Evolutionary conservation across 2,329 filamentous ascomycete genomes (phyloP).

Genomic region (Aspergillus niger): DNA sequence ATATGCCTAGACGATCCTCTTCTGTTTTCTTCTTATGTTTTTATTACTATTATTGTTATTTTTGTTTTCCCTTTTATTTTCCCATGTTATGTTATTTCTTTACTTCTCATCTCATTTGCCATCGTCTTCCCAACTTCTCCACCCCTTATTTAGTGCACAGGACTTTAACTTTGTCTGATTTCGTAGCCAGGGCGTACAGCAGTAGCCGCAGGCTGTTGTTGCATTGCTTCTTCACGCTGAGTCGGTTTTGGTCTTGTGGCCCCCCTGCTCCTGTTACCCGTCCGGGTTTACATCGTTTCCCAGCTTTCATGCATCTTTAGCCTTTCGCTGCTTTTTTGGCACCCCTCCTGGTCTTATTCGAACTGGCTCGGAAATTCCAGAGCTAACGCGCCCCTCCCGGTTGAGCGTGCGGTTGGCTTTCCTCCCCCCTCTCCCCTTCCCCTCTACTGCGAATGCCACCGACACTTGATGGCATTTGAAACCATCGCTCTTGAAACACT

Average conservation of each 20-base stretch:
- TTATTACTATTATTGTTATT: background rate
- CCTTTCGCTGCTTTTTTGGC: slow-evolving; percentile 10
- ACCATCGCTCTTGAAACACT: slow-evolving; percentile 29
- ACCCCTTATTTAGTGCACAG: background rate
- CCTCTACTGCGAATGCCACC: slow-evolving; percentile 15
- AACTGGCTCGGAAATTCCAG: slow-evolving; percentile 17
- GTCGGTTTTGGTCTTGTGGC: slow-evolving; percentile 13
- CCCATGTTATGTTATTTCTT: slow-evolving; percentile 6
- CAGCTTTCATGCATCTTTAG: slow-evolving; percentile 23
- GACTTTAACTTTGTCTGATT: slow-evolving; percentile 12
- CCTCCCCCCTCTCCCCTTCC: slow-evolving; percentile 15
- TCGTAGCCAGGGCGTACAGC: slow-evolving; percentile 24
- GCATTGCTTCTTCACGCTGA: slow-evolving; percentile 22
- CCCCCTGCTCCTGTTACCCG: slow-evolving; percentile 20
- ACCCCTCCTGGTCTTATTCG: slow-evolving; percentile 17
- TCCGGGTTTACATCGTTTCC: slow-evolving; percentile 17
- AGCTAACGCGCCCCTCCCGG: slow-evolving; percentile 18
- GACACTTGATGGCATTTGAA: slow-evolving; percentile 28
- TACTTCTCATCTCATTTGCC: slow-evolving; percentile 4
- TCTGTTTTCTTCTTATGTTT: background rate
- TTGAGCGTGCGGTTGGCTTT: slow-evolving; percentile 15
- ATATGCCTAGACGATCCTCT: slow-evolving; percentile 1
- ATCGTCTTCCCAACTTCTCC: background rate
- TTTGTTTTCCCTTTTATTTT: background rate
- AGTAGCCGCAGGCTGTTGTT: slow-evolving; percentile 27